Base-by-base conservation (phyloP, 495 filamentous ascomycete species). In the Neurospora sp. region DNA sequence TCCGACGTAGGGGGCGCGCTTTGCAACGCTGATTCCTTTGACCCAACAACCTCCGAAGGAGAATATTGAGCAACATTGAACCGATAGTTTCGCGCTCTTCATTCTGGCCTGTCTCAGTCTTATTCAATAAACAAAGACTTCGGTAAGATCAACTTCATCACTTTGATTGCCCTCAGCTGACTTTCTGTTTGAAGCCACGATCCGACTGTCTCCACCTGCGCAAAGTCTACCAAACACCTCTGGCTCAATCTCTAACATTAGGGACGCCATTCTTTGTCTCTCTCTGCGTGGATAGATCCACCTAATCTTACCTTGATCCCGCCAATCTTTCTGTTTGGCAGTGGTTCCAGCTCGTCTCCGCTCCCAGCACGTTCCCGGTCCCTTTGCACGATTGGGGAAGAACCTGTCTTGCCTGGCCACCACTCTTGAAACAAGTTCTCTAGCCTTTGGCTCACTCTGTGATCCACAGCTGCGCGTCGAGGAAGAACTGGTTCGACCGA, bases 261-360 rank as follows among this genome's bases (percentile, higher is more conserved):
- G 10, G n/a, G 31, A 37, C 48, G 41, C n/a, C 73, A 70, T 77
- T 71, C 79, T 79, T 80, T 79, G 77, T 81, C 73, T 70, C 39
- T 62, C 41, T n/a, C 20, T 73, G 41, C 69, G 69, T 71, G 66
- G 42, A 41, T 39, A 72, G 69, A 54, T 62, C 74, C 75, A 70
- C 73, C 73, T 70, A 76, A 76, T 74, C 72, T 74, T 38, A 71
- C 62, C 69, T 62, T 37, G 42, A 71, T 20, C 46, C 23, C 6
- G 14, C 54, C 54, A 66, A 46, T 39, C 69, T 48, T 70, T 66
- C 70, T 75, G 71, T 76, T 78, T 75, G 76, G 73, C 71, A 23
- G 70, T 72, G 11, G 20, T 73, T 48, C 73, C 66, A 72, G 72
- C 46, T 74, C 72, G 70, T 74, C 72, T 72, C 75, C 54, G 71